Percentiles rank a stretch among this genome's conserved stretches.
phyloP scores from a whole-genome alignment of 352 stramenopile genomes.

The Pythium aphanidermatum region DNA sequence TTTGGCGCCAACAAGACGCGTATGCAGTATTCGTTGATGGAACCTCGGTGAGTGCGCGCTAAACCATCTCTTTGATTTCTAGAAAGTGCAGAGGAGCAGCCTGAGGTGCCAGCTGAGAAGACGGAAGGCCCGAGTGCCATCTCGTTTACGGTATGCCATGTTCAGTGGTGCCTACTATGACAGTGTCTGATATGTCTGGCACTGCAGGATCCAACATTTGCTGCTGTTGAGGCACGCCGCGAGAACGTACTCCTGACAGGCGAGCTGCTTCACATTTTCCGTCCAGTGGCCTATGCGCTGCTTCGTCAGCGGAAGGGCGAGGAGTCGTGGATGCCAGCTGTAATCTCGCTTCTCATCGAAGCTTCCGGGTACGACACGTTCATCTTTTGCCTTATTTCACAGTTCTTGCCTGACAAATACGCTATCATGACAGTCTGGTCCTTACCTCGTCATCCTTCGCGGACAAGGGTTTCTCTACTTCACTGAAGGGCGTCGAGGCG shows the following conservation, averaged over 20 bases:
- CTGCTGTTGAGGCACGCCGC: slow-evolving; percentile 24
- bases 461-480: slow-evolving; percentile 11
- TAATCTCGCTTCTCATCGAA: slow-evolving; percentile 56
- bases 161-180: too few relatives aligned
- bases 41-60: neutral
- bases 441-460: slow-evolving; percentile 51
- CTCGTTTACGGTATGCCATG: too few relatives aligned
- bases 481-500: slow-evolving; percentile 8
- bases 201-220: slow-evolving; percentile 51
- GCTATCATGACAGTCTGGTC: slow-evolving; percentile 34
- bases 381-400: neutral
- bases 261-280: slow-evolving; percentile 74
- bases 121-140: slow-evolving; percentile 30
- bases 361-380: slow-evolving; percentile 36
- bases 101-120: slow-evolving; percentile 14
- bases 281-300: slow-evolving; percentile 64
- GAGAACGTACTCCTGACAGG: slow-evolving; percentile 51
- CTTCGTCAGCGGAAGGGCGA: slow-evolving; percentile 50
- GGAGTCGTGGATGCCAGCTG: slow-evolving; percentile 51
- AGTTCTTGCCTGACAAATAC: neutral
- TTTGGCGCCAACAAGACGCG: slow-evolving; percentile 41
- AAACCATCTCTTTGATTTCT: neutral
- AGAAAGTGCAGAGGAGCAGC: slow-evolving; percentile 1
- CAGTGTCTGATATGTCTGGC: too few relatives aligned
- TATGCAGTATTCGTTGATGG: neutral